Conservation (phyloP, 78 protist species). For the Corallochytrium limacisporum region DNA sequence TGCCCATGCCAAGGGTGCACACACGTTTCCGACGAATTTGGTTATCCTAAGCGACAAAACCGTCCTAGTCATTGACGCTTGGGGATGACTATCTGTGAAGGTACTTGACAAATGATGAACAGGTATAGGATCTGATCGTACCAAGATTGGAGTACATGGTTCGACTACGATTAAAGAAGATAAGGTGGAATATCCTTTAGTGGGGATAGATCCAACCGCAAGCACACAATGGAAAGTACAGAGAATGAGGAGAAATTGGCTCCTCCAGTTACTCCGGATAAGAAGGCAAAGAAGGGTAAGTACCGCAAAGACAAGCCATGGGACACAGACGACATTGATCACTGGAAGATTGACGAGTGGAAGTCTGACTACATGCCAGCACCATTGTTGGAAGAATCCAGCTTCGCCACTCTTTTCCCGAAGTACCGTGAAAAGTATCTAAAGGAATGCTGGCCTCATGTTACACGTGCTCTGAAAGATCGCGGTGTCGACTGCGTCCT, state of each 20-base stretch:
- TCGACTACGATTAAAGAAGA: too few relatives aligned
- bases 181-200: too few relatives aligned
- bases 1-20: too few relatives aligned
- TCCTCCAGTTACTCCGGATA: not conserved
- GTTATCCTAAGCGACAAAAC: too few relatives aligned
- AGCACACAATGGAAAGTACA: not conserved
- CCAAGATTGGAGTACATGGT: too few relatives aligned
- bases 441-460: constrained; percentile 65
- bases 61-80: too few relatives aligned
- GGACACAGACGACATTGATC: constrained; percentile 55
- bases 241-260: not conserved
- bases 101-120: too few relatives aligned
- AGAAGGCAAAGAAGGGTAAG: constrained; percentile 3
- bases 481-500: constrained; percentile 65
- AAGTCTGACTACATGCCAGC: not conserved
- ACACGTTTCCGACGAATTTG: too few relatives aligned
- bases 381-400: constrained; percentile 43
- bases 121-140: too few relatives aligned
- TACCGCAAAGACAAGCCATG: constrained; percentile 34
- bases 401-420: constrained; percentile 89
- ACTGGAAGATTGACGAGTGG: constrained; percentile 50
- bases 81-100: too few relatives aligned
- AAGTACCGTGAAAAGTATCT: constrained; percentile 76
- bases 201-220: too few relatives aligned
- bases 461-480: constrained; percentile 37